Conservation (phyloP, 164 flowering plant species). For the Umbilicus rupestris region DNA sequence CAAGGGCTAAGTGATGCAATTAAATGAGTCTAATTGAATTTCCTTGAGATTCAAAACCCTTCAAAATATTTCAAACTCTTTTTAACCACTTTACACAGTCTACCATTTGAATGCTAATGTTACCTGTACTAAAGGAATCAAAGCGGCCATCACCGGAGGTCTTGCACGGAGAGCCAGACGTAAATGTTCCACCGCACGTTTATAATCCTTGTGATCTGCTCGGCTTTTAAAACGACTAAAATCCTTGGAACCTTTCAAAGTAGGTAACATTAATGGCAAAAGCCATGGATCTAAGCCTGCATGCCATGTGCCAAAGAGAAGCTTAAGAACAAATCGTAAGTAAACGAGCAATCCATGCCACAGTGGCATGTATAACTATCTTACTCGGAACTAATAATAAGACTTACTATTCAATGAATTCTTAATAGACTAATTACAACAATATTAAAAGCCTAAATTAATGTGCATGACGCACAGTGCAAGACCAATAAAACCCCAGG, state of each 20-base stretch:
- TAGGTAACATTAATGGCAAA: slow-evolving; percentile 22
- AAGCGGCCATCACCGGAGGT: slow-evolving; percentile 37
- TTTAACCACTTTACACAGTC: background rate
- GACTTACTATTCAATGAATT: background rate
- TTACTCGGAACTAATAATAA: background rate
- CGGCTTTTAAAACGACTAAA: slow-evolving; percentile 1
- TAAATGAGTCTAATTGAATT: background rate
- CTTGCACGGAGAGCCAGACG: slow-evolving; percentile 17
- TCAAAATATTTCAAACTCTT: background rate
- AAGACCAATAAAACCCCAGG: background rate
- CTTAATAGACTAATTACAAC: background rate
- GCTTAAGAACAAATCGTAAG: too few relatives aligned
- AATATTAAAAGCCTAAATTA: background rate
- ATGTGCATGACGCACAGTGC: background rate
- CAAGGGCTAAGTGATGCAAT: background rate
- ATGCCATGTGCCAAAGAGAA: background rate
- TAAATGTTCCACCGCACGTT: slow-evolving; percentile 49
- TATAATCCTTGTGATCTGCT: slow-evolving; percentile 29
- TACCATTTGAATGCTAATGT: background rate
- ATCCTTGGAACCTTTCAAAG: slow-evolving; percentile 23
- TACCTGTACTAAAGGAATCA: slow-evolving; percentile 59
- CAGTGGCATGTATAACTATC: slow-evolving; percentile 27
- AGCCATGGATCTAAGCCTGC: slow-evolving; percentile 10
- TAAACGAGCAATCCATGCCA: background rate
- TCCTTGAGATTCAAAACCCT: background rate